Evolutionary conservation across 2,329 filamentous ascomycete species (phyloP), one percentile per base, ranked within the genome.

Genomic region (Chaetoscypha palmicola): DNA sequence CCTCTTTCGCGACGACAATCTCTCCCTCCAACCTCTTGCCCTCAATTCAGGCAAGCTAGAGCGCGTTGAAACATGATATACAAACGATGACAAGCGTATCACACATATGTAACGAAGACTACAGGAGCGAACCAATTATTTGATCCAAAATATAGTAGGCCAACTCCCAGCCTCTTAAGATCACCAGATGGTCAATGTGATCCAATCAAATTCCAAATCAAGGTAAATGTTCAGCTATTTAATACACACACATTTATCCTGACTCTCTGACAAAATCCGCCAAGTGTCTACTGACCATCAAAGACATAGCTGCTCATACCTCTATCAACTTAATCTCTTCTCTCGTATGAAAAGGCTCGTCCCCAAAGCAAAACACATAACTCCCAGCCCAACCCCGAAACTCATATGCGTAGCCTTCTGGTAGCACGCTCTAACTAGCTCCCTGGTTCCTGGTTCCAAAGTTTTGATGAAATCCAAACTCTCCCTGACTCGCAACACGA

Each of bases 401-500:
- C 69, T 66, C 35, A 62, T 62, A 38, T 66, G 54, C 3, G 64
- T 66, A 3, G 54, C 67, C 7, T 62, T 43, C 32, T 78, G 76
- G 62, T 90, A 91, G 59, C 82, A 86, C 21, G 67, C 64, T 28
- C 77, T 72, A 3, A 91, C 84, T 10, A 83, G 62, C 10, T 60
- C 65, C 20, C 73, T 74, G 1, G 81, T 64, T 2, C 62, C 66
- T 0, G 83, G 79, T 4, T 84, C 76, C 24, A 91, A 68, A 3
- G 71, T 67, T 36, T 73, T 73, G 60, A 89, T 80, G 55, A 76
- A 87, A 38, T 83, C 76, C 32, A 91, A 68, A 56, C 77, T 86
- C 61, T 84, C 71, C 19, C 85, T 71, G 3, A 89, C 85, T 9
- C 72, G 72, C 46, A 79, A 72, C 33, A 86, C 81, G 51, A 90